Base-by-base conservation (phyloP, 768 basidiomycete species). In the Mycena albidolilacea region DNA sequence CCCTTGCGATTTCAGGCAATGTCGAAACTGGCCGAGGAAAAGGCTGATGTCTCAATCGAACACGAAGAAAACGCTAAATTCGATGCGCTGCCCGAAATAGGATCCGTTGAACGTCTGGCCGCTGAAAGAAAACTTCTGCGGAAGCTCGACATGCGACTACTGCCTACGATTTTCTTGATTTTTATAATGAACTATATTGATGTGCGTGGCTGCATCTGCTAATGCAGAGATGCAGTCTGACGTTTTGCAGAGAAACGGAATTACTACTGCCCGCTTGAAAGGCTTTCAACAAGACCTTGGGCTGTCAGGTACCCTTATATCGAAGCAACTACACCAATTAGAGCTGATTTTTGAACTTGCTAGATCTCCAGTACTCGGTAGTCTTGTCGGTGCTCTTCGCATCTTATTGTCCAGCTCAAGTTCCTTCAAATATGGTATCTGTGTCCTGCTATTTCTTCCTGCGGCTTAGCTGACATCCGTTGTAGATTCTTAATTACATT, bases 101-200 rank as follows among this genome's bases (percentile, higher is more conserved):
- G 74, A 11, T 62, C 70, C 35, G 48, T 62, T 19, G 85, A 85
- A 76, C 80, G 86, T 23, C 46, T 79, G 19, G 62, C 77, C 50
- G 84, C 83, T 9, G 85, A 87, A 78, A 80, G 81, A 71, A 83
- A 76, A 66, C 86, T 93, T 21, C 85, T 90, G n/a, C 83, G 88
- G 44, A 89, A 87, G 70, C 83, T 93, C 55, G 92, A 92, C 73
- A 80, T 76, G 70, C 84, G 90, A 46, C 79, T 92, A 1, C 77
- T 93, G 59, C 89, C 90, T 0, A 88, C 89, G 1, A 86, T 92
- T 44, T 83, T 90, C 23, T 65, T 91, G 60, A 90, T 92, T 44
- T 91, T 82, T 75, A 86, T 92, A 69, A 88, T 92, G 88, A 92
- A 92, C 75, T 91, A 90, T 73, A 91, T 92, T 70, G 91, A 92